phyloP scores from a whole-genome alignment of 768 basidiomycete species.

The Sarcodon sp. region DNA sequence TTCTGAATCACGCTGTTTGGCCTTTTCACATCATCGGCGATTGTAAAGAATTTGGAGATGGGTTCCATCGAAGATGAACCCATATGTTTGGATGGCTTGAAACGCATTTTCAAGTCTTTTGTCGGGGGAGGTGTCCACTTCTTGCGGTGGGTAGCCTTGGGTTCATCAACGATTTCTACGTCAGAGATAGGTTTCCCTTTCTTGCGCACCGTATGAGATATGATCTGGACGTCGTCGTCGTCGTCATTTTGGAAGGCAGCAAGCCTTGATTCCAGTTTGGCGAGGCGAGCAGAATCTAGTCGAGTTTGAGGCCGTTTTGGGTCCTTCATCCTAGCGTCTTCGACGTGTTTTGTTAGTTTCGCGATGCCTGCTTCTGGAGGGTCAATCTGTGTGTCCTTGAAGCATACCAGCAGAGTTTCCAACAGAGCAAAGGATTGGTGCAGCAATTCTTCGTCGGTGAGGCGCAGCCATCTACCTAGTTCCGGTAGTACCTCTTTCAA shows the following conservation, averaged over 20 bases:
- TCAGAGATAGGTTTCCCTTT: neutral
- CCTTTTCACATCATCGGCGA: conserved; percentile 20
- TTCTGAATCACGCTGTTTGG: conserved; percentile 14
- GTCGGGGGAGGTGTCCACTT: neutral
- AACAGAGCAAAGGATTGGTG: conserved; percentile 82
- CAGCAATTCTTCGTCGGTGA: conserved; percentile 86
- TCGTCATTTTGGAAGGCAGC: conserved; percentile 49
- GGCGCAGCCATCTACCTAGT: conserved; percentile 76
- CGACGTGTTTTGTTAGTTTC: conserved; percentile 56
- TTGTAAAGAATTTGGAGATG: conserved; percentile 4
- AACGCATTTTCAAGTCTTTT: neutral
- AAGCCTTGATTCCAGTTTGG: conserved; percentile 55
- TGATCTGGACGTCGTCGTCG: conserved; percentile 43
- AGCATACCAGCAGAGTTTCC: conserved; percentile 65
- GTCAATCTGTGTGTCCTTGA: conserved; percentile 44
- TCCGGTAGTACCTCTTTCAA: conserved; percentile 73
- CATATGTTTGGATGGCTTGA: neutral
- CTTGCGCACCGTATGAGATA: conserved; percentile 23
- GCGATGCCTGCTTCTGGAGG: conserved; percentile 44
- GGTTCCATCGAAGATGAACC: conserved; percentile 3
- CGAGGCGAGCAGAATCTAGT: conserved; percentile 43
- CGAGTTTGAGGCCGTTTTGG: conserved; percentile 35
- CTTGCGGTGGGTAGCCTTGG: neutral
- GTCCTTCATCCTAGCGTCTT: conserved; percentile 41
- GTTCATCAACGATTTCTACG: neutral